Base-by-base conservation (phyloP, 2,329 filamentous ascomycete species). In the Colletotrichum limetticola region DNA sequence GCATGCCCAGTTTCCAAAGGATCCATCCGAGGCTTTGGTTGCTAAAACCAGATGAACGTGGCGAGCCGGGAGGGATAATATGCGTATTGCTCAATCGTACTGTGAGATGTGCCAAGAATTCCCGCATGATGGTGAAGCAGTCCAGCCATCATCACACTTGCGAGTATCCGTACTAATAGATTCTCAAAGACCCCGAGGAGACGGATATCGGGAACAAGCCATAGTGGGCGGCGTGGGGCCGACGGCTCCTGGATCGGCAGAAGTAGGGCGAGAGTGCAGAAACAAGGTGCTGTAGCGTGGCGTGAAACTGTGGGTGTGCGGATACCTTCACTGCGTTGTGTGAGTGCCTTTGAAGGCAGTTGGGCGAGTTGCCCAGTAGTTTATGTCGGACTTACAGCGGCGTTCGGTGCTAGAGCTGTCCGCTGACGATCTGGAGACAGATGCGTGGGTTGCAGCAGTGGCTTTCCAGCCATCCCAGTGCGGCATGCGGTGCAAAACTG, bases 221-320 rank as follows among this genome's bases (percentile, higher is more conserved):
- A 46, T 59, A 35, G 60, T 28, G 32, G 66, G 60, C 70, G 70
- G 66, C 55, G 70, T 65, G 70, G 70, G 66, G 70, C 70, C 70
- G 70, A 69, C 62, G 60, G 59, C 56, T 72, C 66, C 55, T 72
- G 32, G 66, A 69, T 72, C 70, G 56, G 70, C 70, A 57, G 55
- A 58, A 32, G 57, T 49, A 71, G 56, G 67, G 67, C 60, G 60
- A 66, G 42, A 60, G 37, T 49, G 55, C 37, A 28, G 49, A 61
- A 46, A 28, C 49, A 63, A 35, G 35, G 49, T 57, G 28, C 22
- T 19, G 30, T 57, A 28, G 42, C 42, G 60, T 16, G 16, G 35
- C 32, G 32, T 35, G 32, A 12, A 22, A 52, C 24, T 4, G 22
- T 19, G 55, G 46, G 37, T 26, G 55, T 22, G 32, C 14, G 57